These are phyloP conservation scores for Mycena pura DNA, from an alignment of 768 basidiomycete genomes.

Conservation along the genomic window DNA sequence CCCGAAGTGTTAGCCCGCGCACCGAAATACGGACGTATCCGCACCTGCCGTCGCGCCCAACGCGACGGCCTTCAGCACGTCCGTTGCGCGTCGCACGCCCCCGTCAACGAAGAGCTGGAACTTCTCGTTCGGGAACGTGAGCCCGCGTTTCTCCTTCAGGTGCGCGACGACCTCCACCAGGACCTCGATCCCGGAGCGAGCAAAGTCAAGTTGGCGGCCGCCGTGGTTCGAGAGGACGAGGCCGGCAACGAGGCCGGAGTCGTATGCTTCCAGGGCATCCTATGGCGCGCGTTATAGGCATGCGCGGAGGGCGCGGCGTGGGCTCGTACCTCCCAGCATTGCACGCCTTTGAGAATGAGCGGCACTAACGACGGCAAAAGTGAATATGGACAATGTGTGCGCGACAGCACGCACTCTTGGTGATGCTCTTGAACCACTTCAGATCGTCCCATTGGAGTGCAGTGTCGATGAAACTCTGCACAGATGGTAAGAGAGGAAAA, in stretches of 20 bases:
- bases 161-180: slow-evolving; percentile 83
- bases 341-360: slow-evolving; percentile 88
- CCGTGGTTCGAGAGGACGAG: slow-evolving; percentile 91
- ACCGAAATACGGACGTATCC: slow-evolving; percentile 17
- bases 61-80: slow-evolving; percentile 88
- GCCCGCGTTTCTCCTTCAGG: slow-evolving; percentile 68
- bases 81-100: slow-evolving; percentile 91
- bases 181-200: slow-evolving; percentile 90
- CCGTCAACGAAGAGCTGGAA: slow-evolving; percentile 94
- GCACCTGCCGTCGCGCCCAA: slow-evolving; percentile 87
- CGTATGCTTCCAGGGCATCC: slow-evolving; percentile 88
- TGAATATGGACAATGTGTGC: too few relatives aligned
- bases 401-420: slow-evolving; percentile 54
- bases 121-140: slow-evolving; percentile 76
- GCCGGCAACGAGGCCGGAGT: slow-evolving; percentile 71
- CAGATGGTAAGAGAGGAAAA: background rate
- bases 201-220: slow-evolving; percentile 78
- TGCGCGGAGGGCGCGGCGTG: background rate
- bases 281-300: slow-evolving; percentile 28
- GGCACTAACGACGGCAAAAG: slow-evolving; percentile 75
- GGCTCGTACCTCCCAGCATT: slow-evolving; percentile 71
- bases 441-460: slow-evolving; percentile 87
- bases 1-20: background rate
- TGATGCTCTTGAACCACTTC: slow-evolving; percentile 81
- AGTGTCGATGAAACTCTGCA: slow-evolving; percentile 95